Base-by-base conservation (phyloP, 306 rosid species). In the Dryas octopetala region DNA sequence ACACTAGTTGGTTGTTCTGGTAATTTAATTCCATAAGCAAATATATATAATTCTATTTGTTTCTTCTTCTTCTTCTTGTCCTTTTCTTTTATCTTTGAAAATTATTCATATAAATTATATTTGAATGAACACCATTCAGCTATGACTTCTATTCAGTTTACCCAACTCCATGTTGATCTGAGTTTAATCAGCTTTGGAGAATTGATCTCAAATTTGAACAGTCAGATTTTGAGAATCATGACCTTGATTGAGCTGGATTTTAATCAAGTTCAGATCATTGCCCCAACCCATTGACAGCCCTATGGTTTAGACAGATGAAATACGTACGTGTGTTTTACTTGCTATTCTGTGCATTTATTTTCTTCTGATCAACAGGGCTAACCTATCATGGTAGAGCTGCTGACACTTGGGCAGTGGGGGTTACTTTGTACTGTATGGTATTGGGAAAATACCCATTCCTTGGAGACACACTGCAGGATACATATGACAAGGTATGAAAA, bases 351-450 rank as follows among this genome's bases (percentile, higher is more conserved):
- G 7, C 16, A 32, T 62, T 53, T 67, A 12, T 73, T 79, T 74
- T 49, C 28, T 71, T 63, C 32, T 71, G 41, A 46, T 57, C 14
- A 17, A 76, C 70, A 96, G 99, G 93, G 83, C 73, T 92, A 63
- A 90, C 93, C 59, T 92, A 96, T 81, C 82, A 76, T 70, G 99
- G 99, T 57, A 90, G 79, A 86, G 89, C 86, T 58, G 97, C 99
- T 0, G 98, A 96, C 86, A 96, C 99, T 1, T 96, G 99, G 99
- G 98, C 99, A 1, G 90, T 96, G 61, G 99, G 99, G 76, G 90
- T 96, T 71, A 92, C 98, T 76, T 78, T 96, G 85, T 96, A 96
- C 86, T 96, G 93, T 83, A 88, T 96, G 99, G 68, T 92, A 51
- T 71, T 90, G 71, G 99, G 99, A 38, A 88, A 85, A 52, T 90